Conservation (phyloP, 805 yeast species). For the Jamesozyma hellenica region DNA sequence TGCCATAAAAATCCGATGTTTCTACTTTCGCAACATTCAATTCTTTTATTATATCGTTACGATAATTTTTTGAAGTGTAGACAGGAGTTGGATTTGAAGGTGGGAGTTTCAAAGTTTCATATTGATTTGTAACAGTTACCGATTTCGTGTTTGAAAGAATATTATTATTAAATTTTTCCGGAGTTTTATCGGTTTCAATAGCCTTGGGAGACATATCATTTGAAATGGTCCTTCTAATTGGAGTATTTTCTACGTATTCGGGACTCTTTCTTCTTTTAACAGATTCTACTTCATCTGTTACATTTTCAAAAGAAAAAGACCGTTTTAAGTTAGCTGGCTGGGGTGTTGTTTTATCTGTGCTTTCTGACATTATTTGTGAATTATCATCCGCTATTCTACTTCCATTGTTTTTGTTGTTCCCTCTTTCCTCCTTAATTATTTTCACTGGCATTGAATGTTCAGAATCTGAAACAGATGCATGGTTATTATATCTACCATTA, state of each 20-base stretch:
- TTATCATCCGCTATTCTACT: no score
- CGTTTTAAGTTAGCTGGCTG: no score
- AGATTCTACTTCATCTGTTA: no score
- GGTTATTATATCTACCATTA: not conserved
- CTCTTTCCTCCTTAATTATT: not conserved
- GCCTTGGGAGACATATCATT: no score
- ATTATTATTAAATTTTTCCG: not conserved
- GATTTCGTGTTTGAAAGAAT: not conserved
- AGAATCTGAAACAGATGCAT: not conserved
- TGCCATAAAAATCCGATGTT: slow-evolving; percentile 22
- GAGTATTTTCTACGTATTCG: no score
- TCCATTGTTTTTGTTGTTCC: no score
- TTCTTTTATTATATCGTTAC: slow-evolving; percentile 9
- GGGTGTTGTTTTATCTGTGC: no score
- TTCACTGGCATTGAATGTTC: not conserved
- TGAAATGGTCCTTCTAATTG: no score
- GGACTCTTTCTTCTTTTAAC: no score
- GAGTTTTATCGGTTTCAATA: not conserved
- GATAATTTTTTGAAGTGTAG: not conserved
- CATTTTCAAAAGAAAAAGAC: no score
- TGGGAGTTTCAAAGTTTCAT: slow-evolving; percentile 1
- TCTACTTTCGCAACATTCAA: slow-evolving; percentile 2
- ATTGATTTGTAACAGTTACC: not conserved
- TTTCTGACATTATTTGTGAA: no score
- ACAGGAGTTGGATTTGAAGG: slow-evolving; percentile 10